Base-by-base conservation (phyloP, 768 basidiomycete genomes). In the Pulveroboletus sp. region DNA sequence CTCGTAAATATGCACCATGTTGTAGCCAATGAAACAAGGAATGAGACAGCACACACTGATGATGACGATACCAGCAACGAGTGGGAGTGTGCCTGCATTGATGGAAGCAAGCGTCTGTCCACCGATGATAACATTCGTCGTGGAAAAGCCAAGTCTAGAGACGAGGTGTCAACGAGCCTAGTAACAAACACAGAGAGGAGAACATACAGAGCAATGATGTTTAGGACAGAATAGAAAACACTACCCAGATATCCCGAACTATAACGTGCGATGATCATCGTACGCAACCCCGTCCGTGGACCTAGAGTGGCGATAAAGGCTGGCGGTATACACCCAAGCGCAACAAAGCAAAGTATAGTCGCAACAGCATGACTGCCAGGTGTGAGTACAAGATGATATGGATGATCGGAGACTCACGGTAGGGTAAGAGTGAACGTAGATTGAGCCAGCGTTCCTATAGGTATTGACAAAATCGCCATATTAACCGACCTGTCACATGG, bases 251-350 rank as follows among this genome's bases (percentile, higher is more conserved):
- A 79, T 3, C 80, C 80, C 3, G 71, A 73, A 51, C 71, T 73
- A 51, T 70, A 80, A 2, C 78, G 69, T 3, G 72, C 64, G 43
- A 77, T 77, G 37, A 79, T 66, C 77, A 81, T 81, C 0, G 78
- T 80, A 6, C 79, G 69, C 21, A 81, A 64, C 11, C 80, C 80
- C 2, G 77, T 81, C 52, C 64, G 60, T 0, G 80, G 80, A 0
- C 80, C 80, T 8, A 82, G 66, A 8, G 72, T 78, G 15, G 80
- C 77, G 38, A 81, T 75, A 57, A 79, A 78, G 2, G 77, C 76
- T 0, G 75, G 71, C 8, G 67, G 63, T 6, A 69, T 51, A 80
- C 21, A 21, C 2, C 21, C 21, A 3, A 21, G 21, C 2, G 21
- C 21, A 21, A 2, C 21, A 21, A 21, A 80, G 57, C 71, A 70